phyloP scores from a whole-genome alignment of 2,329 filamentous ascomycete genomes.

The Clarireedia hainanense region DNA sequence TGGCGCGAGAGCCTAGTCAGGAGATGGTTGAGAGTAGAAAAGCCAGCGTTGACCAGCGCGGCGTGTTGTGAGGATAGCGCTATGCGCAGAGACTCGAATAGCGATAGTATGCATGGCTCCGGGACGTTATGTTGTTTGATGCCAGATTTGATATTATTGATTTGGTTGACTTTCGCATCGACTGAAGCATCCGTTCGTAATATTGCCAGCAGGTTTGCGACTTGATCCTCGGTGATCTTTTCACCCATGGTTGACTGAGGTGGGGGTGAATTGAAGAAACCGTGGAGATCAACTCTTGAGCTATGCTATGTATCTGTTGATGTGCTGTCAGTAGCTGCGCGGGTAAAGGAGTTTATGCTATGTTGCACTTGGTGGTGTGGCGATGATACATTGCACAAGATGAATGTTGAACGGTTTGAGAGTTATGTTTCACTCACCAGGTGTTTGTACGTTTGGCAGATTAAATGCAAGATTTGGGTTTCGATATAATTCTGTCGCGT shows the following conservation, averaged over 20 bases:
- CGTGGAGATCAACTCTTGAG: constrained; percentile 7
- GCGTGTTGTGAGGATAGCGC: constrained; percentile 72
- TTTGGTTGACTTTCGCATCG: constrained; percentile 61
- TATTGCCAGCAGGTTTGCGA: constrained; percentile 44
- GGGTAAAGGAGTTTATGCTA: constrained; percentile 1
- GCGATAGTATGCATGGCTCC: constrained; percentile 58
- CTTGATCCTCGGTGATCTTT: constrained; percentile 51
- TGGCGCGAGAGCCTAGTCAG: constrained; percentile 80
- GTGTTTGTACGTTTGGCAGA: neutral
- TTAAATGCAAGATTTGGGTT: neutral
- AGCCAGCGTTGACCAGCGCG: constrained; percentile 71
- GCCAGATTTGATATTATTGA: constrained; percentile 71
- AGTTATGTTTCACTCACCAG: constrained; percentile 4
- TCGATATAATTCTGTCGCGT: constrained; percentile 6
- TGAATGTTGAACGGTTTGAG: neutral
- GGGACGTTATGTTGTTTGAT: constrained; percentile 93
- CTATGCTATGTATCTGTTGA: constrained; percentile 13
- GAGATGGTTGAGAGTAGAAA: constrained; percentile 81
- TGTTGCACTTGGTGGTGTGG: neutral
- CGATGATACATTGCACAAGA: neutral
- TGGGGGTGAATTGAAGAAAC: constrained; percentile 5
- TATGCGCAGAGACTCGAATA: constrained; percentile 75
- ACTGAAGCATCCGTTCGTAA: constrained; percentile 56
- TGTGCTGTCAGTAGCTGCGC: constrained; percentile 10
- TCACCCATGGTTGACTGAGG: constrained; percentile 39